Evolutionary conservation across 2,329 filamentous ascomycete genomes (phyloP).

Genomic region (Epichloe gansuensis): DNA sequence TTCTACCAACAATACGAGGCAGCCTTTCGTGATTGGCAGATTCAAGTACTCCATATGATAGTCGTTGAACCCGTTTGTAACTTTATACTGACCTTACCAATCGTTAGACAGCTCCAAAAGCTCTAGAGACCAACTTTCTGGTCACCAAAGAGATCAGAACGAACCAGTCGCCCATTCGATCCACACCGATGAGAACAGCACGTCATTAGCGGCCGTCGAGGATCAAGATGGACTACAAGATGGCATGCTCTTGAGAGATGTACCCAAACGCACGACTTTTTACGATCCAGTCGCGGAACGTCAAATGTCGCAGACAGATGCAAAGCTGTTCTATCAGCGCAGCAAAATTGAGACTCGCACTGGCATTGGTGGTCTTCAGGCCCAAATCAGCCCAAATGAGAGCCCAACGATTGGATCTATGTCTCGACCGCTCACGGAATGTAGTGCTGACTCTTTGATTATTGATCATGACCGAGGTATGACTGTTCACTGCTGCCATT

Average conservation of each 20-base stretch:
- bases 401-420: conserved; percentile 32
- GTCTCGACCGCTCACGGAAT: conserved; percentile 23
- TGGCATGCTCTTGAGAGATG: conserved; percentile 48
- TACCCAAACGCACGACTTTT: conserved; percentile 65
- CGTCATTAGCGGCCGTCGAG: conserved; percentile 7
- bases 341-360: conserved; percentile 53
- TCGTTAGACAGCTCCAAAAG: background rate
- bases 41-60: background rate
- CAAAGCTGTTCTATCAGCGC: conserved; percentile 90
- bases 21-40: background rate
- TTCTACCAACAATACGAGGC: background rate
- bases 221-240: conserved; percentile 29
- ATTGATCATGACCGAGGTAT: conserved; percentile 18
- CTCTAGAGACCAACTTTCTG: background rate
- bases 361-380: conserved; percentile 19
- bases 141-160: background rate
- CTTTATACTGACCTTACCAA: background rate
- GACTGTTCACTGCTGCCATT: conserved; percentile 1
- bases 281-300: conserved; percentile 92
- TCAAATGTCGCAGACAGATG: conserved; percentile 85
- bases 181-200: background rate
- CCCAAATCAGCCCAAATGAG: conserved; percentile 30
- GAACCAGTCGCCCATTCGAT: background rate
- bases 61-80: background rate
- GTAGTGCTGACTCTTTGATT: conserved; percentile 23